Conservation (phyloP, 352 stramenopile genomes). For the Globisporangium carolinianum region DNA sequence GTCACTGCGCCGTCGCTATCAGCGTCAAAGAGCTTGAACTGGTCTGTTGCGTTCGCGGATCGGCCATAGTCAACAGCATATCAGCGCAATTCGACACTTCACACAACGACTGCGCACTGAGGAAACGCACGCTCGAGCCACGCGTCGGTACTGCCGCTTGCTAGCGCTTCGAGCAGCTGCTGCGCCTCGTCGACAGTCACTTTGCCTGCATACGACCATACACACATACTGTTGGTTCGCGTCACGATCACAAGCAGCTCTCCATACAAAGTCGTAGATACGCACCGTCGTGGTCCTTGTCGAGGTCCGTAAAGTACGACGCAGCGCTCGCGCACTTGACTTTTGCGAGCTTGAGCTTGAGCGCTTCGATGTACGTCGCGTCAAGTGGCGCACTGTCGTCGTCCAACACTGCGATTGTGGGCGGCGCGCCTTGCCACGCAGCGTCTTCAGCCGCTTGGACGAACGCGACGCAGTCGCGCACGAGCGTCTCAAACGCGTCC, state of each 20-base stretch:
- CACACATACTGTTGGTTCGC: not conserved
- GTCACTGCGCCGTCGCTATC: slow-evolving; percentile 47
- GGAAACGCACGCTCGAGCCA: slow-evolving; percentile 35
- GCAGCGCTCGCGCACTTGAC: slow-evolving; percentile 44
- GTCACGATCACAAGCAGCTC: not conserved
- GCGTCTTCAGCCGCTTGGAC: slow-evolving; percentile 37
- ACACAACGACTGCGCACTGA: slow-evolving; percentile 8
- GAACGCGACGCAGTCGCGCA: slow-evolving; percentile 34
- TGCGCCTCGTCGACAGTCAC: slow-evolving; percentile 34
- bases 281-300: slow-evolving; percentile 61
- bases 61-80: not conserved
- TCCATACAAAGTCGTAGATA: not conserved
- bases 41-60: slow-evolving; percentile 18
- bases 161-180: slow-evolving; percentile 29
- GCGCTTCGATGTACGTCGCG: slow-evolving; percentile 37
- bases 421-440: slow-evolving; percentile 24
- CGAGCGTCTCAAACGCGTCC: slow-evolving; percentile 36
- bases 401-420: slow-evolving; percentile 27
- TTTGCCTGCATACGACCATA: slow-evolving; percentile 19
- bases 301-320: slow-evolving; percentile 42
- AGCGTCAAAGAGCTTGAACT: slow-evolving; percentile 54
- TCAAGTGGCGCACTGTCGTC: slow-evolving; percentile 5
- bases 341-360: slow-evolving; percentile 54
- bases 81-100: not conserved
- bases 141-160: slow-evolving; percentile 26